Conservation (phyloP, 805 yeast genomes). For the Saccharomycopsis sp. region DNA sequence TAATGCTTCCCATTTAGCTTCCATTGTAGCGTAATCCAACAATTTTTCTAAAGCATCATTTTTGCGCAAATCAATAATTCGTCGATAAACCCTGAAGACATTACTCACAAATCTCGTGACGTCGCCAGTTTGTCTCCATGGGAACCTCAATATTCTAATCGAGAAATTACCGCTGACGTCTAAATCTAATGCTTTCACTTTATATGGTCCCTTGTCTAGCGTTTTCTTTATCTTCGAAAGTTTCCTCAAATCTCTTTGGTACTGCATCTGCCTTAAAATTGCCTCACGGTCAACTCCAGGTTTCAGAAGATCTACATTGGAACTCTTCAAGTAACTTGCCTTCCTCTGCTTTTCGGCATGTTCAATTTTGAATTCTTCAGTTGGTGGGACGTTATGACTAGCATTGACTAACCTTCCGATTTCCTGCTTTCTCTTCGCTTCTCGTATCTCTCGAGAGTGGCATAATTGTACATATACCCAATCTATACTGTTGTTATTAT, state of each 20-base stretch:
- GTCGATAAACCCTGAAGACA: too few relatives aligned
- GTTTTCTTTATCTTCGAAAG: not conserved
- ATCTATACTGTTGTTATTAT: not conserved
- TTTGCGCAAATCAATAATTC: too few relatives aligned
- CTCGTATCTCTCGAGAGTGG: not conserved
- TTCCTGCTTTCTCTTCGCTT: not conserved
- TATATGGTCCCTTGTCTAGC: constrained; percentile 8
- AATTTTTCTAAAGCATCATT: too few relatives aligned
- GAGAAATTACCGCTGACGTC: not conserved
- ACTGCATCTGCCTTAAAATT: not conserved
- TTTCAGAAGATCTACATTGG: not conserved
- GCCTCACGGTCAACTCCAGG: not conserved
- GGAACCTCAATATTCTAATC: constrained; percentile 1
- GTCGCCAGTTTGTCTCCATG: constrained; percentile 3
- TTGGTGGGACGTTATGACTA: constrained; percentile 8
- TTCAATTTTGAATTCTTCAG: constrained; percentile 1
- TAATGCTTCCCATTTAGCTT: constrained; percentile 14
- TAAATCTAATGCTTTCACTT: not conserved
- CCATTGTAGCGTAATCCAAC: too few relatives aligned
- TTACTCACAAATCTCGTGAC: too few relatives aligned
- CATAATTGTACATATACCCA: not conserved
- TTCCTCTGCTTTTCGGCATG: constrained; percentile 8
- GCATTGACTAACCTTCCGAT: not conserved
- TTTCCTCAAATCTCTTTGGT: constrained; percentile 1
- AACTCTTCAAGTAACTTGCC: not conserved